Evolutionary conservation across 2,329 filamentous ascomycete species (phyloP).

Genomic region (Graphium sp.): DNA sequence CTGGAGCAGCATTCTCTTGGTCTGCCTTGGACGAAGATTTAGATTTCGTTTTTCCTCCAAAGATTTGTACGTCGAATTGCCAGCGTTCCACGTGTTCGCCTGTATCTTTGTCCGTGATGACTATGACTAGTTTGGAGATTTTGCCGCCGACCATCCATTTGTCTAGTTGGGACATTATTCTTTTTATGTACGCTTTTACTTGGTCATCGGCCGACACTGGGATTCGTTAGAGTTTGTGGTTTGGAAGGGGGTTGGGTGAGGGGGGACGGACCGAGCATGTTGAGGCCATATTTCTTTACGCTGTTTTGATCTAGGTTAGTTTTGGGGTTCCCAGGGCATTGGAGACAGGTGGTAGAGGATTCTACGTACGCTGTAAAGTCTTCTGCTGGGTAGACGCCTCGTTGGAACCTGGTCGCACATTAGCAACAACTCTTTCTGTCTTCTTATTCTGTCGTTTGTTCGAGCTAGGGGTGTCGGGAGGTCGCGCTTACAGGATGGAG

Average conservation of each 20-base stretch:
- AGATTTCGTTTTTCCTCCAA: slow-evolving; percentile 19
- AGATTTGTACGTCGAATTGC: slow-evolving; percentile 75
- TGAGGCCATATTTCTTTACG: slow-evolving; percentile 98
- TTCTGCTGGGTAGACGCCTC: slow-evolving; percentile 75
- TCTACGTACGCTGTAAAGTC: slow-evolving; percentile 73
- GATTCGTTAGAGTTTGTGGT: slow-evolving; percentile 1
- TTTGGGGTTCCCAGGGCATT: neutral
- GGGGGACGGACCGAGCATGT: slow-evolving; percentile 58
- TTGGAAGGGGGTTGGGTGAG: neutral
- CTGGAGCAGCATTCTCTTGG: slow-evolving; percentile 51
- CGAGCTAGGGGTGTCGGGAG: neutral
- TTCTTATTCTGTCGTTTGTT: neutral
- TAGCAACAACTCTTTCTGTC: neutral
- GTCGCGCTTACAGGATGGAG: slow-evolving; percentile 59
- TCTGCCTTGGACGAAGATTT: slow-evolving; percentile 40
- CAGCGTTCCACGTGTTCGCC: slow-evolving; percentile 92
- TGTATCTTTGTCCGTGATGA: slow-evolving; percentile 93
- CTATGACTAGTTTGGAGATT: slow-evolving; percentile 91
- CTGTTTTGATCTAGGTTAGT: slow-evolving; percentile 7
- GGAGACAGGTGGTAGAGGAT: neutral
- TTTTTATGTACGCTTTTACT: slow-evolving; percentile 97
- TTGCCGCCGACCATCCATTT: slow-evolving; percentile 97
- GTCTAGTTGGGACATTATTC: slow-evolving; percentile 95
- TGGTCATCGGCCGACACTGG: slow-evolving; percentile 87
- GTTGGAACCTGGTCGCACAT: slow-evolving; percentile 52